These are phyloP conservation scores for Trichoderma harzianum DNA, from an alignment of 2,329 filamentous ascomycete genomes.

Conservation along the genomic window DNA sequence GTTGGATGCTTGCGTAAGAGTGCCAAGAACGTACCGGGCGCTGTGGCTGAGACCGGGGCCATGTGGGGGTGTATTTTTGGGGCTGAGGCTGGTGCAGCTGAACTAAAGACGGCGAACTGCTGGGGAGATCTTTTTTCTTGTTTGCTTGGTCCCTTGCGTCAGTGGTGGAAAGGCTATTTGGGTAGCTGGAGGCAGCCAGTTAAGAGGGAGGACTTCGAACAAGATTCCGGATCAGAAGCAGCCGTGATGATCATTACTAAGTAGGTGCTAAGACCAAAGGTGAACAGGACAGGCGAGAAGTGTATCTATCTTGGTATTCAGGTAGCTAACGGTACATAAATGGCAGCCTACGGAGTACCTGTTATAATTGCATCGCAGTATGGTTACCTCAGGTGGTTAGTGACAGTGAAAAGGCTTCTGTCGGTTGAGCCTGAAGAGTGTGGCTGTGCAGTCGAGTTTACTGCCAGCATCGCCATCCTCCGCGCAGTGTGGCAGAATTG, in stretches of 20 bases:
- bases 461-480: background rate
- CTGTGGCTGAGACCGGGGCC: conserved; percentile 12
- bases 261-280: background rate
- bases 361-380: background rate
- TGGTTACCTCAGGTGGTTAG: background rate
- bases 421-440: background rate
- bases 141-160: background rate
- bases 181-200: background rate
- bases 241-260: background rate
- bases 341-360: no score
- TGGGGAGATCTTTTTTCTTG: background rate
- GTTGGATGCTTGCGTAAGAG: background rate
- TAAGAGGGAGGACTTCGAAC: background rate
- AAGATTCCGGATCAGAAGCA: background rate
- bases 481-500: background rate
- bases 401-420: background rate
- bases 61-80: background rate
- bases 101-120: background rate
- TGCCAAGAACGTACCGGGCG: background rate
- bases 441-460: background rate
- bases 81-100: background rate
- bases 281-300: background rate
- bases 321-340: background rate
- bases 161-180: background rate
- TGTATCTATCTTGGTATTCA: background rate